Evolutionary conservation across 768 basidiomycete species (phyloP).

Genomic region (Lactifluus volemus): DNA sequence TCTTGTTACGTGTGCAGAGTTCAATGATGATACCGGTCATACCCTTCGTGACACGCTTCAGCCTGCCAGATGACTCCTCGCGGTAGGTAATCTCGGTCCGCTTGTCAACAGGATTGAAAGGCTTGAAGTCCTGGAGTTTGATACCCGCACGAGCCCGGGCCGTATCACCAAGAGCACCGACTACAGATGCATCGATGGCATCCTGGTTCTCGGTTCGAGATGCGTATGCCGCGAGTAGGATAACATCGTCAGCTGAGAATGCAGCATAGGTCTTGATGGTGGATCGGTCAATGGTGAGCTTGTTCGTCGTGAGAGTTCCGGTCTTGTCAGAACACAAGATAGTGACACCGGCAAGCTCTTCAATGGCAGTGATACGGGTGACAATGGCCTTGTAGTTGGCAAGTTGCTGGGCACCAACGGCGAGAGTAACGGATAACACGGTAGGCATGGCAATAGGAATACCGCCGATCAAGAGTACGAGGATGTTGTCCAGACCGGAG

Average conservation of each 20-base stretch:
- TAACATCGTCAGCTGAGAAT: constrained; percentile 83
- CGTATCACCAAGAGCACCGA: constrained; percentile 66
- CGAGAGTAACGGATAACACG: constrained; percentile 94
- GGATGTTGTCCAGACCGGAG: constrained; percentile 92
- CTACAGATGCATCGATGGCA: constrained; percentile 87
- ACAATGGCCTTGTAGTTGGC: constrained; percentile 99
- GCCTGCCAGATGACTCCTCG: constrained; percentile 87
- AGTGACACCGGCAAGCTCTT: constrained; percentile 96
- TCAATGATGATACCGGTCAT: constrained; percentile 99
- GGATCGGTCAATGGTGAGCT: constrained; percentile 91
- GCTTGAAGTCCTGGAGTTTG: constrained; percentile 97
- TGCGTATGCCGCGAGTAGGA: constrained; percentile 90
- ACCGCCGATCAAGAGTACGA: constrained; percentile 98
- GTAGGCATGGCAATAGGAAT: constrained; percentile 99
- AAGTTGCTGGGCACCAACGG: constrained; percentile 97
- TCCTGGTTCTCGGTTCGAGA: constrained; percentile 99
- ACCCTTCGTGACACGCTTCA: constrained; percentile 99
- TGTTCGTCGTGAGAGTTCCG: constrained; percentile 97
- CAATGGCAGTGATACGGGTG: constrained; percentile 98
- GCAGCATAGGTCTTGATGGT: constrained; percentile 88
- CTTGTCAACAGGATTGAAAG: constrained; percentile 99
- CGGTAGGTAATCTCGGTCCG: constrained; percentile 98
- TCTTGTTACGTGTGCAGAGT: constrained; percentile 96
- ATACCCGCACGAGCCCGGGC: constrained; percentile 80
- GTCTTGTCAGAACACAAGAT: constrained; percentile 99